Evolutionary conservation across 495 filamentous ascomycete species (phyloP).

Genomic region (Hypoxylon intermedium): DNA sequence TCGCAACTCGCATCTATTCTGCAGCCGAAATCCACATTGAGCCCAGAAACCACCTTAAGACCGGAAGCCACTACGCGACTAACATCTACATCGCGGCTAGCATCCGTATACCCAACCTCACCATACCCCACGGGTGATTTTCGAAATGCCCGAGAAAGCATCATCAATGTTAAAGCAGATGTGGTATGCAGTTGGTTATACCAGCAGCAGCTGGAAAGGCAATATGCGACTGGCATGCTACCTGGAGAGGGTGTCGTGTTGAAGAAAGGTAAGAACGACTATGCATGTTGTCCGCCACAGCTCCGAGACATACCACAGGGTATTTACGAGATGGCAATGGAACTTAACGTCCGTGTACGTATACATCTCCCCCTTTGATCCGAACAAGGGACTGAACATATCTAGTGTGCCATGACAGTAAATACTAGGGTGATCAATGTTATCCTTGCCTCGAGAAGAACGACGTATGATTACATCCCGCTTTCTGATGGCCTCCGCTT

Average conservation of each 20-base stretch:
- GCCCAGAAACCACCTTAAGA: neutral
- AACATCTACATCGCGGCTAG: constrained; percentile 18
- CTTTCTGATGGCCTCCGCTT: constrained; percentile 62
- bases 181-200: constrained; percentile 69
- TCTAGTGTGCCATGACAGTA: constrained; percentile 64
- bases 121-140: constrained; percentile 22
- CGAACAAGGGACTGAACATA: neutral
- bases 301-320: constrained; percentile 55
- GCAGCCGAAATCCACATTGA: neutral
- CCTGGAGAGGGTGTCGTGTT: constrained; percentile 67
- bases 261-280: constrained; percentile 61
- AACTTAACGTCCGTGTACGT: constrained; percentile 61
- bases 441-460: constrained; percentile 55
- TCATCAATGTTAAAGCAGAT: constrained; percentile 62
- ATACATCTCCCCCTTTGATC: neutral
- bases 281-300: constrained; percentile 62
- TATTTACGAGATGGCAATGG: constrained; percentile 58
- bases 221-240: constrained; percentile 61
- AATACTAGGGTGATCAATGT: constrained; percentile 64
- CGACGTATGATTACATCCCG: constrained; percentile 58
- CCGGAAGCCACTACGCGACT: constrained; percentile 9
- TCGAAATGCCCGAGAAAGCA: constrained; percentile 44
- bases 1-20: neutral
- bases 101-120: constrained; percentile 22
- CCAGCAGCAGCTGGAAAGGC: constrained; percentile 63